phyloP scores from a whole-genome alignment of 192 early-diverging fungal species.

The Linnemannia hyalina region DNA sequence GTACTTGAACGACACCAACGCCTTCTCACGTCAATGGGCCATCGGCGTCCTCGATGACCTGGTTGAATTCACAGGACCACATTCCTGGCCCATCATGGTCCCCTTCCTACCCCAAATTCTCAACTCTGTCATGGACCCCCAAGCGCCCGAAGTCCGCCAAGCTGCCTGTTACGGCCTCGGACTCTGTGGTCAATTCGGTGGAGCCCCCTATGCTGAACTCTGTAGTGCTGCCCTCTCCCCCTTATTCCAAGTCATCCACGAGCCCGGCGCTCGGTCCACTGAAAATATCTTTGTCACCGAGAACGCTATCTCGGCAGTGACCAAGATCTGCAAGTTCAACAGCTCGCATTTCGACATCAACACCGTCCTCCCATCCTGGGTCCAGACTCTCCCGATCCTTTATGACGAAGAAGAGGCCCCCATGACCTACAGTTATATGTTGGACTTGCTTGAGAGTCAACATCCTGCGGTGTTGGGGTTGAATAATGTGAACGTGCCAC shows the following conservation, averaged over 20 bases:
- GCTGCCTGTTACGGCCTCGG: slow-evolving; percentile 95
- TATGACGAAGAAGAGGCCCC: slow-evolving; percentile 92
- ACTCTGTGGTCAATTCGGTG: slow-evolving; percentile 89
- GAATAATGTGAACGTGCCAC: slow-evolving; percentile 70
- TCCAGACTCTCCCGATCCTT: slow-evolving; percentile 84
- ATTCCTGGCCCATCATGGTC: slow-evolving; percentile 72
- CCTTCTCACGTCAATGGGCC: slow-evolving; percentile 88
- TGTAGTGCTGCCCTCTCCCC: slow-evolving; percentile 78
- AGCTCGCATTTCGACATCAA: slow-evolving; percentile 70
- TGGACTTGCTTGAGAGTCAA: slow-evolving; percentile 76
- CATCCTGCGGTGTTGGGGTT: slow-evolving; percentile 71
- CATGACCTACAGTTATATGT: slow-evolving; percentile 77
- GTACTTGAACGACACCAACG: slow-evolving; percentile 71
- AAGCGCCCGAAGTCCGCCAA: slow-evolving; percentile 85
- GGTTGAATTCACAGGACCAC: slow-evolving; percentile 89
- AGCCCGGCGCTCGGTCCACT: slow-evolving; percentile 69
- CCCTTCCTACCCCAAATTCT: slow-evolving; percentile 78
- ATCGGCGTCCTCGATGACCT: slow-evolving; percentile 93
- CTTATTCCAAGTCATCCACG: slow-evolving; percentile 78
- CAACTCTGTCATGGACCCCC: slow-evolving; percentile 59
- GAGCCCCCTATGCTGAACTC: slow-evolving; percentile 81
- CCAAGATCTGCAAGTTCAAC: slow-evolving; percentile 86
- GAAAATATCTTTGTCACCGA: slow-evolving; percentile 92
- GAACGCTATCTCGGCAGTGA: slow-evolving; percentile 90
- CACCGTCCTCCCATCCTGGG: slow-evolving; percentile 78